These are phyloP conservation scores for Stephania japonica DNA, from an alignment of 164 flowering plant genomes.

Conservation along the genomic window DNA sequence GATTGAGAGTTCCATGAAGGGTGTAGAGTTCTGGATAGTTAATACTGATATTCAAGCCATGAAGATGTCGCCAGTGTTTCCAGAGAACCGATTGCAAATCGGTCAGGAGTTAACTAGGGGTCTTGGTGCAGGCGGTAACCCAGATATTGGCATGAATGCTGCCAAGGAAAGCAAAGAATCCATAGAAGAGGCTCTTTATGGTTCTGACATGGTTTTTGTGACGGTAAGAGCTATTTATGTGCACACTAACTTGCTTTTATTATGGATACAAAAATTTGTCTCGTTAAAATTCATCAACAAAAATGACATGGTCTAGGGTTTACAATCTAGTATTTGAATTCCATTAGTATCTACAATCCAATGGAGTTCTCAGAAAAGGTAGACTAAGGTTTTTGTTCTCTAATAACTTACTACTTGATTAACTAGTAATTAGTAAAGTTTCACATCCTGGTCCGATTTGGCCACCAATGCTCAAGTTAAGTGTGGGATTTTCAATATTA, in stretches of 20 bases:
- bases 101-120: slow-evolving; percentile 93
- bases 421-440: neutral
- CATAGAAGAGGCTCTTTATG: slow-evolving; percentile 80
- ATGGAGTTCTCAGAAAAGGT: neutral
- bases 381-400: neutral
- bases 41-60: slow-evolving; percentile 95
- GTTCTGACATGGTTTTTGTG: slow-evolving; percentile 95
- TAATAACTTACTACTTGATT: neutral
- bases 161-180: slow-evolving; percentile 85
- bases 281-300: neutral
- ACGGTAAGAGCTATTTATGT: slow-evolving; percentile 45
- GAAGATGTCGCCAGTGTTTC: slow-evolving; percentile 83
- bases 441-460: neutral
- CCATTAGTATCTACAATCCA: neutral
- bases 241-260: neutral
- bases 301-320: no score
- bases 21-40: slow-evolving; percentile 99
- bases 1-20: slow-evolving; percentile 94
- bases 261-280: neutral
- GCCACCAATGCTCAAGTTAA: neutral
- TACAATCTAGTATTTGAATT: no score
- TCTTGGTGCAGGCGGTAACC: slow-evolving; percentile 99
- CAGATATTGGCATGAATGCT: slow-evolving; percentile 93
- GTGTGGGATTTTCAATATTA: no score
- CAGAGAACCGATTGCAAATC: slow-evolving; percentile 79